phyloP scores from a whole-genome alignment of 345 rosid species.

The Eucalyptus marginata region DNA sequence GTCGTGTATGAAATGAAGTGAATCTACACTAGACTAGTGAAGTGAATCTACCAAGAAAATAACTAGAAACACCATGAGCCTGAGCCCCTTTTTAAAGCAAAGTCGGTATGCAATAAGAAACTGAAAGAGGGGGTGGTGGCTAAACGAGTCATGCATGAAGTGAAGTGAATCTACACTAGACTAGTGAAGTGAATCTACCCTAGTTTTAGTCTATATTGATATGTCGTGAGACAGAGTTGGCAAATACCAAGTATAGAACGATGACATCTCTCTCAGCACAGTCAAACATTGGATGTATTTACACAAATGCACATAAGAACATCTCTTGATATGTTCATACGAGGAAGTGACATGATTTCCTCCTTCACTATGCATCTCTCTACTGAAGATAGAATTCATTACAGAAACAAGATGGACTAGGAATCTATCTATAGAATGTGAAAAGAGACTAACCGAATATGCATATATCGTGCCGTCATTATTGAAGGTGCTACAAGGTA shows the following conservation, averaged over 20 bases:
- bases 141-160: not conserved
- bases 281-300: not conserved
- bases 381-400: not conserved
- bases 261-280: not conserved
- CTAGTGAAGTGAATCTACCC: not conserved
- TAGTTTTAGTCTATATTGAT: not conserved
- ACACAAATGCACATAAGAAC: not conserved
- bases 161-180: not conserved
- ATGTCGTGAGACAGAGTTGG: not conserved
- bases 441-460: conserved; percentile 45
- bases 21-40: too few species aligned
- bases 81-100: not conserved
- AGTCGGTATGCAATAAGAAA: not conserved
- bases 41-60: too few species aligned
- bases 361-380: not conserved
- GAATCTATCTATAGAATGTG: not conserved
- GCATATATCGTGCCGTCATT: conserved; percentile 87
- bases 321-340: not conserved
- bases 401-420: not conserved
- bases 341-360: not conserved
- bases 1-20: too few species aligned
- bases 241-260: not conserved
- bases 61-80: too few species aligned
- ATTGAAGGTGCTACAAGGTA: conserved; percentile 87
- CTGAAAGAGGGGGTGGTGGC: not conserved